A percentile compares a stretch with the other conserved stretches of the same genome.
phyloP scores from a whole-genome alignment of 345 rosid species.

The Lagerstroemia speciosa region DNA sequence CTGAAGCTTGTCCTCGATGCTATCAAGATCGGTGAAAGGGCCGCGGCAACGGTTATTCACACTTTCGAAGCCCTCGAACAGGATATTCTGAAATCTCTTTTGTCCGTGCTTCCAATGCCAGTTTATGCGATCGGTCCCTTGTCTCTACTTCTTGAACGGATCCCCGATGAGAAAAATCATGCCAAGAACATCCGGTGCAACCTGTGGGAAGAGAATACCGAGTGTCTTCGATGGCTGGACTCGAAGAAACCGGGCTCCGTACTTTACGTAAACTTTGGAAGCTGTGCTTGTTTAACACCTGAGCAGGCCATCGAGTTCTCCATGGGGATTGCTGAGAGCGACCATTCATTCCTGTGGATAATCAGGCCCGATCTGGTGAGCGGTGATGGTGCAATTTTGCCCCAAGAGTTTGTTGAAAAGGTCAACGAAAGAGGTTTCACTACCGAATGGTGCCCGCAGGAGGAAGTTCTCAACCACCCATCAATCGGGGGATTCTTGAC shows the following conservation, averaged over 20 bases:
- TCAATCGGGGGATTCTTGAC: conserved; percentile 14
- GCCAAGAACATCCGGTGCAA: not conserved
- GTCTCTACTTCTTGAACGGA: conserved; percentile 7
- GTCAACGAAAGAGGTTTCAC: conserved; percentile 7
- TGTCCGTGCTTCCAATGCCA: conserved; percentile 3
- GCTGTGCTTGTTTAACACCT: conserved; percentile 3
- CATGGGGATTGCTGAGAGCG: conserved; percentile 11
- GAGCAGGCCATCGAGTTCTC: conserved; percentile 11
- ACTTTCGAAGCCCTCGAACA: conserved; percentile 28
- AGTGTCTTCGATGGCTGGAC: conserved; percentile 13
- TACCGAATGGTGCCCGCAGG: conserved; percentile 12
- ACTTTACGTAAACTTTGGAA: conserved; percentile 15
- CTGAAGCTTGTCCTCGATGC: conserved; percentile 11
- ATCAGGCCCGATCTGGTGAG: conserved; percentile 11
- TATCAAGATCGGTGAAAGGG: conserved; percentile 13
- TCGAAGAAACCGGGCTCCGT: conserved; percentile 8
- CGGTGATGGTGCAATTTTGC: conserved; percentile 4
- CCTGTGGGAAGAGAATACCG: conserved; percentile 13
- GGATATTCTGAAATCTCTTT: conserved; percentile 15
- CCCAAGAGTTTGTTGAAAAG: conserved; percentile 2
- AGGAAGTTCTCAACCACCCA: conserved; percentile 9
- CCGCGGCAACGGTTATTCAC: conserved; percentile 25
- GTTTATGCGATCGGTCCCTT: conserved; percentile 16
- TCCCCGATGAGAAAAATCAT: not conserved
- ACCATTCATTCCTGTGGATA: conserved; percentile 13